Evolutionary conservation across 148 eudicot species (phyloP).

Genomic region (Heliosperma pusillum): DNA sequence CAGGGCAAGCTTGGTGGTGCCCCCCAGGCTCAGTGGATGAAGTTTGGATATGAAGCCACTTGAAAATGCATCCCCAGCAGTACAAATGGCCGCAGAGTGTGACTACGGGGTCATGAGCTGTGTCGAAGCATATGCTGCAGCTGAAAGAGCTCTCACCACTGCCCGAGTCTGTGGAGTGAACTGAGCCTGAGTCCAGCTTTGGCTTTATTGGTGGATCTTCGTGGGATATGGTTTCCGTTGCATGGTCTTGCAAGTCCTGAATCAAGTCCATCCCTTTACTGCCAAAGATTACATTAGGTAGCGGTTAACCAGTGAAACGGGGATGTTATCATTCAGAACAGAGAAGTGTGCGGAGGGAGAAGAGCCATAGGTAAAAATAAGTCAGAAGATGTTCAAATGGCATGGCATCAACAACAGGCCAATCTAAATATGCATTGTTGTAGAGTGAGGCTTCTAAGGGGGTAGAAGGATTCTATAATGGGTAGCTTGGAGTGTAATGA

Average conservation of each 20-base stretch:
- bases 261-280: constrained; percentile 44
- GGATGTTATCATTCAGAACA: background rate
- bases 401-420: constrained; percentile 3
- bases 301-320: background rate
- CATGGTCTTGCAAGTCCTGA: constrained; percentile 36
- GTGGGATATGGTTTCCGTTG: constrained; percentile 27
- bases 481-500: too few species aligned
- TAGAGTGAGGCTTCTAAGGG: too few species aligned
- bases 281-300: background rate
- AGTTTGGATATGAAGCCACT: constrained; percentile 67
- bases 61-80: constrained; percentile 88
- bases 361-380: background rate
- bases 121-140: constrained; percentile 85
- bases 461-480: too few species aligned
- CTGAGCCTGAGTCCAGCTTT: constrained; percentile 29
- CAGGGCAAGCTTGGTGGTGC: constrained; percentile 58
- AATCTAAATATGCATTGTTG: background rate
- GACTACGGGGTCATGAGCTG: constrained; percentile 82
- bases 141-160: constrained; percentile 46
- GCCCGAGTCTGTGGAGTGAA: constrained; percentile 31
- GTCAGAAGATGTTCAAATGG: background rate
- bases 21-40: constrained; percentile 40
- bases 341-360: background rate
- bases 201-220: constrained; percentile 30
- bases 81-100: constrained; percentile 90